phyloP scores from a whole-genome alignment of 2,329 filamentous ascomycete species.

The Aspergillus spinulosporus region DNA sequence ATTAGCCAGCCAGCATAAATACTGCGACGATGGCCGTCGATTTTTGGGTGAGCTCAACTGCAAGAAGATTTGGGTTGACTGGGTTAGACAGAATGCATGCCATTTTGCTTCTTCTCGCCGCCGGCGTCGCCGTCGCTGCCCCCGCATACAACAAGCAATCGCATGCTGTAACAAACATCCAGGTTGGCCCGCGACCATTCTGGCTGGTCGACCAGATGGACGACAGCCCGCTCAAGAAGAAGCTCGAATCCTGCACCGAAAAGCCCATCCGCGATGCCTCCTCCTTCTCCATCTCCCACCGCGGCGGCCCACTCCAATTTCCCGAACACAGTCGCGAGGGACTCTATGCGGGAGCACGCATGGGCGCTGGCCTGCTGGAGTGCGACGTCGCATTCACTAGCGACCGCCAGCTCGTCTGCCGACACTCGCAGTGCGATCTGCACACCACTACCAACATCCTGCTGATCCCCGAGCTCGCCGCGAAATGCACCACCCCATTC shows the following conservation, averaged over 20 bases:
- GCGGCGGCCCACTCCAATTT: conserved; percentile 22
- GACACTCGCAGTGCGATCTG: conserved; percentile 25
- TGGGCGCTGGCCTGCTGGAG: conserved; percentile 23
- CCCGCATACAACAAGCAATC: conserved; percentile 12
- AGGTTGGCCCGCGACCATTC: conserved; percentile 23
- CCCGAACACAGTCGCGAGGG: conserved; percentile 23
- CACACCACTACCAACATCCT: conserved; percentile 26
- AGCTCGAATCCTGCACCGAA: conserved; percentile 20
- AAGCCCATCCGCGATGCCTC: conserved; percentile 19
- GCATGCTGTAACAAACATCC: conserved; percentile 20
- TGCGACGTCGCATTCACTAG: conserved; percentile 24
- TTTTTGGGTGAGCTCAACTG: not conserved
- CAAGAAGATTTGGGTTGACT: not conserved
- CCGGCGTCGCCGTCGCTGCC: conserved; percentile 17
- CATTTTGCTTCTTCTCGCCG: conserved; percentile 14
- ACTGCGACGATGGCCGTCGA: not conserved
- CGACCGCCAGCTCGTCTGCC: conserved; percentile 23
- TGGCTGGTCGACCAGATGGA: conserved; percentile 24
- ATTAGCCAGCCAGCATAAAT: conserved; percentile 9
- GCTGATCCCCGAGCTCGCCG: conserved; percentile 21
- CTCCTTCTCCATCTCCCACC: conserved; percentile 23
- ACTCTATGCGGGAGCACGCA: conserved; percentile 21
- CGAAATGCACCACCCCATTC: conserved; percentile 23
- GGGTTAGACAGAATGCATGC: conserved; percentile 16
- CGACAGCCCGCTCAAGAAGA: conserved; percentile 20